Evolutionary conservation across 2,329 filamentous ascomycete genomes (phyloP).

Genomic region (Colletotrichum sp.): DNA sequence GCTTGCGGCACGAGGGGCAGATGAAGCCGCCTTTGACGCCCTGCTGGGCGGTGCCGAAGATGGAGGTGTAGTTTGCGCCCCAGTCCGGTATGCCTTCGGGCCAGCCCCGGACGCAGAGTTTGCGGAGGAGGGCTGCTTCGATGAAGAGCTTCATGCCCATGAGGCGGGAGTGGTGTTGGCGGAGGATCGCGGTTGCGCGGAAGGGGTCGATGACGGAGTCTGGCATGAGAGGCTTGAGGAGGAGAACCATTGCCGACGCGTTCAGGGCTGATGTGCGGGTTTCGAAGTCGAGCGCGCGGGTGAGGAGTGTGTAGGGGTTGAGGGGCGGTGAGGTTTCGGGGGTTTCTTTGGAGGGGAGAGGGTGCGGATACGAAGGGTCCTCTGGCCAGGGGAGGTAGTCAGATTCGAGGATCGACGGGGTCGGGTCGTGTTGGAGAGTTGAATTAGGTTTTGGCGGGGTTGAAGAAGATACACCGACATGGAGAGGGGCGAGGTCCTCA

Average conservation of each 20-base stretch:
- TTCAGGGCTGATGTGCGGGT: constrained; percentile 60
- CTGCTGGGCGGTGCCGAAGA: constrained; percentile 60
- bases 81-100: constrained; percentile 54
- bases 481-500: constrained; percentile 18
- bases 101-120: constrained; percentile 64
- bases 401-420: constrained; percentile 53
- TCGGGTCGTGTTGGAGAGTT: constrained; percentile 40
- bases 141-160: constrained; percentile 64
- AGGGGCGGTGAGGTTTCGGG: constrained; percentile 42
- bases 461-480: constrained; percentile 9
- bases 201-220: constrained; percentile 58
- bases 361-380: constrained; percentile 61
- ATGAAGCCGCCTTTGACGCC: constrained; percentile 58
- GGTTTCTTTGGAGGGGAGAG: constrained; percentile 27
- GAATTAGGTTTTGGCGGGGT: constrained; percentile 30
- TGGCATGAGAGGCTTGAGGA: constrained; percentile 63
- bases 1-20: constrained; percentile 62
- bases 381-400: constrained; percentile 65
- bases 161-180: constrained; percentile 65
- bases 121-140: constrained; percentile 65
- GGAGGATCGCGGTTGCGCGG: constrained; percentile 61
- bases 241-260: constrained; percentile 64
- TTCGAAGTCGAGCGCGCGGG: constrained; percentile 61
- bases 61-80: constrained; percentile 58
- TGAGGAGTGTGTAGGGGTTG: constrained; percentile 59